Evolutionary conservation across 1,139 yeast species (phyloP).

Genomic region (Yamadazyma atlantica): DNA sequence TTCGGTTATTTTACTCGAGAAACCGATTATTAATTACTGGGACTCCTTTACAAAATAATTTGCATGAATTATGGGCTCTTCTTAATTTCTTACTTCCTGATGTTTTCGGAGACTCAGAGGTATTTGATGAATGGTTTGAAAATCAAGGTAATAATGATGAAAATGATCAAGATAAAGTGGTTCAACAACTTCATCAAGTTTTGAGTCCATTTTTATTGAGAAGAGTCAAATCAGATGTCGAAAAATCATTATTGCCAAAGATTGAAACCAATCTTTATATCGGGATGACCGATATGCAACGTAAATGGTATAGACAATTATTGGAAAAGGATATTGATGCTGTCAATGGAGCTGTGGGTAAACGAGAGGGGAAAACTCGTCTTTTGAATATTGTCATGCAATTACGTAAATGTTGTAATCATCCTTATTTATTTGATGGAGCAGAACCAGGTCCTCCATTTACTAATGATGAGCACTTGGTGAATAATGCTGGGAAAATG

Average conservation of each 20-base stretch:
- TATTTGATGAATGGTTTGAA: constrained; percentile 88
- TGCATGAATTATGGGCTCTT: constrained; percentile 95
- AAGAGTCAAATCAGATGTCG: constrained; percentile 91
- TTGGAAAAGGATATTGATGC: constrained; percentile 95
- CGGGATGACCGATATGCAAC: constrained; percentile 95
- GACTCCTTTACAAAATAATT: constrained; percentile 90
- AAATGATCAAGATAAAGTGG: constrained; percentile 62
- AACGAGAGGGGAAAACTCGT: constrained; percentile 87
- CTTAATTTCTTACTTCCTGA: constrained; percentile 89
- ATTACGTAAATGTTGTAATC: constrained; percentile 92
- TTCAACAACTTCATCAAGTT: constrained; percentile 82
- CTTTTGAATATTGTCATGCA: constrained; percentile 95
- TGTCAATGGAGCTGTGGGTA: constrained; percentile 88
- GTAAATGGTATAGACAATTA: constrained; percentile 84
- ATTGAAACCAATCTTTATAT: constrained; percentile 86
- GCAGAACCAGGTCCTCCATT: constrained; percentile 99
- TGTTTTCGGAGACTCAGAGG: constrained; percentile 86
- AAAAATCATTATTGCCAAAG: constrained; percentile 84
- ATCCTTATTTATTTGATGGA: constrained; percentile 94
- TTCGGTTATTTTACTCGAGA: constrained; percentile 80
- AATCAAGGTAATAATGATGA: constrained; percentile 25
- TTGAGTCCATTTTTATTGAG: constrained; percentile 85
- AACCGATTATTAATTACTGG: constrained; percentile 90
- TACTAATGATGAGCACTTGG: constrained; percentile 93
- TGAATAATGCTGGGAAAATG: constrained; percentile 88